These are phyloP conservation scores for Trichosporon coremiiforme DNA, from an alignment of 1,284 basidiomycete species.

Conservation along the genomic window DNA sequence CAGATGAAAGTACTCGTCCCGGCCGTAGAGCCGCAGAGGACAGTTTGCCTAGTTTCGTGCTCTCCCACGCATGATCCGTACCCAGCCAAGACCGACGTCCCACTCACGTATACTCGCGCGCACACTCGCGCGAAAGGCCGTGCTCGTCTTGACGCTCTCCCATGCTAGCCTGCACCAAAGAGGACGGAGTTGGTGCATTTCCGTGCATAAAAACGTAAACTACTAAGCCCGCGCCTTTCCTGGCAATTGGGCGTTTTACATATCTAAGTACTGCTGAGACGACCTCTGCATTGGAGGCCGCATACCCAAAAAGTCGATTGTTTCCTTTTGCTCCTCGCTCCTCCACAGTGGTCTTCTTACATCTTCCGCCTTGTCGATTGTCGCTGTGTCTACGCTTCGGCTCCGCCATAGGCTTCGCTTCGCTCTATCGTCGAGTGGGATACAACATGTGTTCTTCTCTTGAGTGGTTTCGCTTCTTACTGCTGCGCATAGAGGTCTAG, in stretches of 20 bases:
- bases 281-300: neutral
- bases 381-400: neutral
- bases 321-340: neutral
- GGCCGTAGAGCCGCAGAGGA: no score
- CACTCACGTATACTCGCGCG: no score
- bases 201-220: constrained; percentile 2
- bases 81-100: no score
- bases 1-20: no score
- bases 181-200: neutral
- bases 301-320: neutral
- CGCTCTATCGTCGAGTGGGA: neutral
- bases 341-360: neutral
- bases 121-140: no score
- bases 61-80: no score
- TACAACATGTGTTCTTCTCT: neutral
- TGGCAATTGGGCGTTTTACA: neutral
- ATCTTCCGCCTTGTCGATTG: neutral
- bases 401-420: neutral
- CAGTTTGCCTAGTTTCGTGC: no score
- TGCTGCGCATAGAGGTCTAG: neutral
- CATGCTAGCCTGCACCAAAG: no score
- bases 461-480: constrained; percentile 7
- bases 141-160: no score
- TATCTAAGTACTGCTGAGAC: constrained; percentile 9
- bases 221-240: neutral